Evolutionary conservation across 306 rosid genomes (phyloP).

Genomic region (Malus asiatica): DNA sequence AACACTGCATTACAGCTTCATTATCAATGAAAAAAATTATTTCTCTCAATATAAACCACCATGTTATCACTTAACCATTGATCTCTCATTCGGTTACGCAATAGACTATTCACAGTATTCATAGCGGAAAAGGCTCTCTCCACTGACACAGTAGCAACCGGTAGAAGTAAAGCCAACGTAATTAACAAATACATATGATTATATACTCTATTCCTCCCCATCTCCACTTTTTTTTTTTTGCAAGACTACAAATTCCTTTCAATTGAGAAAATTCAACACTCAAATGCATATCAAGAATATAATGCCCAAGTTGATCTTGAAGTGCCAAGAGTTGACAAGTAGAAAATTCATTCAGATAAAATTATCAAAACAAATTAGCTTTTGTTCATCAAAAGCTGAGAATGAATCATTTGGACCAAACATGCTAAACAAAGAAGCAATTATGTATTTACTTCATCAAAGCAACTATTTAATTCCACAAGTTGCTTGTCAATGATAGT

Average conservation of each 20-base stretch:
- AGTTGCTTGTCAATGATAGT: not conserved
- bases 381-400: not conserved
- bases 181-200: not conserved
- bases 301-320: not conserved
- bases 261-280: not conserved
- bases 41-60: no score
- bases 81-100: no score
- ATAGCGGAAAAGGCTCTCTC: no score
- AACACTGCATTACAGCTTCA: no score
- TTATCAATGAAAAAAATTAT: no score
- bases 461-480: not conserved
- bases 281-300: not conserved
- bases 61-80: no score
- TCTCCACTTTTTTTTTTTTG: not conserved
- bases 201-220: not conserved
- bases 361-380: not conserved
- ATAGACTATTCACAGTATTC: no score
- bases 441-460: not conserved
- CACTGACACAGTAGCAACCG: not conserved
- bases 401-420: not conserved
- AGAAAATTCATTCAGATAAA: constrained; percentile 8
- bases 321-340: not conserved
- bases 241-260: not conserved
- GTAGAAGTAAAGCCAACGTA: not conserved
- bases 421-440: constrained; percentile 7